A percentile compares a stretch with the other conserved stretches of the same genome.
These are phyloP conservation scores for Rutidosis leptorrhynchoides DNA, from an alignment of 129 eudicot genomes.

Conservation along the genomic window DNA sequence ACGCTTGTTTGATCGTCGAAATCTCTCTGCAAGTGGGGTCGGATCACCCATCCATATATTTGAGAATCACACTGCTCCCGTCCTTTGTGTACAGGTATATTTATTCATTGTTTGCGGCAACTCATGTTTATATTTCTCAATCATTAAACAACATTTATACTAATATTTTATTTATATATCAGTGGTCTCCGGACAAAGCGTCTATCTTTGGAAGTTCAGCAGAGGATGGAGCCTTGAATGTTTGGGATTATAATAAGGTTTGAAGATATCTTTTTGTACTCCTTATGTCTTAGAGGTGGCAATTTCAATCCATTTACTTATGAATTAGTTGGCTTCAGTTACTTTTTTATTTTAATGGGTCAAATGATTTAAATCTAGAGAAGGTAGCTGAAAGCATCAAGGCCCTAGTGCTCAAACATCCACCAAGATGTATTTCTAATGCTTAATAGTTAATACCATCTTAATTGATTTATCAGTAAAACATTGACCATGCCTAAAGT, in stretches of 20 bases:
- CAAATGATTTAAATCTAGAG: not conserved
- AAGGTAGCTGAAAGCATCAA: not conserved
- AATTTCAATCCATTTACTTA: not conserved
- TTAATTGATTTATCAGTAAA: not conserved
- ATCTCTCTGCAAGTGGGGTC: constrained; percentile 64
- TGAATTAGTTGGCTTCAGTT: not conserved
- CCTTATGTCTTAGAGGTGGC: constrained; percentile 5
- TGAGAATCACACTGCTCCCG: constrained; percentile 82
- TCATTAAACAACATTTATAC: not conserved
- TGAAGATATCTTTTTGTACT: not conserved
- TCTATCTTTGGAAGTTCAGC: constrained; percentile 96
- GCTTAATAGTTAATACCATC: not conserved
- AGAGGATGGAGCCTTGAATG: constrained; percentile 74
- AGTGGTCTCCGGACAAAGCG: constrained; percentile 89
- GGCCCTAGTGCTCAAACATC: not conserved
- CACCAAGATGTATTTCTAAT: not conserved
- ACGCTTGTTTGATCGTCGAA: constrained; percentile 85
- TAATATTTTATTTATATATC: not conserved
- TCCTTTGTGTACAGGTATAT: constrained; percentile 82
- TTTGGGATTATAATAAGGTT: constrained; percentile 85
- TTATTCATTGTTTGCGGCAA: not conserved
- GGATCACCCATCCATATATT: constrained; percentile 82
- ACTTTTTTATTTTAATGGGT: no score
- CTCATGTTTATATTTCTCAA: not conserved
- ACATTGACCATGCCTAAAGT: not conserved